Percentiles rank a stretch among this genome's conserved stretches.
phyloP scores from a whole-genome alignment of 208 protist genomes.

The Jaenimonas drosophilae region DNA sequence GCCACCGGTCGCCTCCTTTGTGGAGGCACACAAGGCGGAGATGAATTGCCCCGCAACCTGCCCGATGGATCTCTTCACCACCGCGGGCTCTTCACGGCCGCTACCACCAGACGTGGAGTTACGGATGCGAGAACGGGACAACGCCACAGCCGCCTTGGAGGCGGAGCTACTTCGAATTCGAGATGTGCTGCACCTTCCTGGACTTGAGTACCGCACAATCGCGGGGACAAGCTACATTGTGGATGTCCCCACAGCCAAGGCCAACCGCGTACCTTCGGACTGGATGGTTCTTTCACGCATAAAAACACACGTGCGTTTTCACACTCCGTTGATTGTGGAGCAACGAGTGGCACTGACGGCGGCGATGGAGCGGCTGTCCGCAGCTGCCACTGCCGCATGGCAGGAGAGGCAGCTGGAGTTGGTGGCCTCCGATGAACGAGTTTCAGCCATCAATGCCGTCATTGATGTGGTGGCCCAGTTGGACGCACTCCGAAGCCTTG shows the following conservation, averaged over 20 bases:
- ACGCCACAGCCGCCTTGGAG: constrained; percentile 28
- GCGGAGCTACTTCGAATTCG: constrained; percentile 53
- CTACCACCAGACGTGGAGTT: constrained; percentile 15
- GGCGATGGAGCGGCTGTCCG: constrained; percentile 47
- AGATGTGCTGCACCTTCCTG: constrained; percentile 29
- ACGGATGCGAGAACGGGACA: constrained; percentile 27
- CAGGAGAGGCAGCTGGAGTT: constrained; percentile 27
- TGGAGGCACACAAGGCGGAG: constrained; percentile 20
- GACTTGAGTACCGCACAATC: constrained; percentile 70
- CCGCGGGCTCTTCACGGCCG: constrained; percentile 3
- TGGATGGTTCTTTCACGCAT: constrained; percentile 77
- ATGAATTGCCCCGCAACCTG: constrained; percentile 33
- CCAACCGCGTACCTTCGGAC: constrained; percentile 25
- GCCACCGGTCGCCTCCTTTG: constrained; percentile 12
- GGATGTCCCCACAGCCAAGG: constrained; percentile 53
- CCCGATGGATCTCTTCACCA: constrained; percentile 54
- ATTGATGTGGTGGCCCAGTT: constrained; percentile 36
- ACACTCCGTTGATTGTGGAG: constrained; percentile 52
- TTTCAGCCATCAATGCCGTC: constrained; percentile 23
- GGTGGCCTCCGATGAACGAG: constrained; percentile 6
- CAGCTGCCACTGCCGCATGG: constrained; percentile 50
- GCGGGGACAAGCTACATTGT: constrained; percentile 67
- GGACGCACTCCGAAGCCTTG: constrained; percentile 59
- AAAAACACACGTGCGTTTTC: constrained; percentile 73
- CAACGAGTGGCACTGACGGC: constrained; percentile 48